Evolutionary conservation across 371 early-diverging fungal species (phyloP), one percentile per base, ranked within the genome.

Genomic region (Mortierella polycephala): DNA sequence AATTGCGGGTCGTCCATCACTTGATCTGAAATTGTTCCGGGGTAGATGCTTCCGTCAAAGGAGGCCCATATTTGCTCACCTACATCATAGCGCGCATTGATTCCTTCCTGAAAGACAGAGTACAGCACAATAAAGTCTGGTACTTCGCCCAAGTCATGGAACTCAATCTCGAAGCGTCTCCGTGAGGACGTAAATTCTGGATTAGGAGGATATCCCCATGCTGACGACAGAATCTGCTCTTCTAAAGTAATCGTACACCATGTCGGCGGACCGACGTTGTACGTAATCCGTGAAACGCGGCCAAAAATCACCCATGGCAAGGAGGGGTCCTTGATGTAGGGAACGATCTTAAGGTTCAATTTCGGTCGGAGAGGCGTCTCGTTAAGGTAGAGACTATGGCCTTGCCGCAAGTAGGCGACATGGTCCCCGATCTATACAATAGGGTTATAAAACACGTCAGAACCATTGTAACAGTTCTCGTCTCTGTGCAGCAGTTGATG

Each of bases 121-220:
- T 87, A 91, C 14, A 91, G 83, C 0, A 93, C 85, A 53, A 92
- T 69, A 63, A 93, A 93, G 65, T 93, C 93, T 0, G 92, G 92
- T 16, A 85, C 83, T 14, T 88, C 90, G 42, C 91, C 92, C 57
- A 89, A 87, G 63, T 93, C 93, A 54, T 86, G 87, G 67, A 88
- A 93, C 64, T 91, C 91, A 62, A 93, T 83, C 8, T 85, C 83
- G 21, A 89, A 83, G 20, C 82, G 87, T 18, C 79, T 75, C 6
- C 80, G 68, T 3, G 81, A 66, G 0, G 68, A 57, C 0, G 69
- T 49, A 83, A 87, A 89, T 12, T 79, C 54, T 1, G 88, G 86
- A 2, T 81, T 75, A 10, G 75, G 60, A 46, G 67, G 30, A 83
- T 58, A 55, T 62, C 84, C 56, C 84, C 74, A 60, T 83, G 69